These are phyloP conservation scores for Verticillium nonalfalfae DNA, from an alignment of 2,329 filamentous ascomycete species.

Conservation along the genomic window DNA sequence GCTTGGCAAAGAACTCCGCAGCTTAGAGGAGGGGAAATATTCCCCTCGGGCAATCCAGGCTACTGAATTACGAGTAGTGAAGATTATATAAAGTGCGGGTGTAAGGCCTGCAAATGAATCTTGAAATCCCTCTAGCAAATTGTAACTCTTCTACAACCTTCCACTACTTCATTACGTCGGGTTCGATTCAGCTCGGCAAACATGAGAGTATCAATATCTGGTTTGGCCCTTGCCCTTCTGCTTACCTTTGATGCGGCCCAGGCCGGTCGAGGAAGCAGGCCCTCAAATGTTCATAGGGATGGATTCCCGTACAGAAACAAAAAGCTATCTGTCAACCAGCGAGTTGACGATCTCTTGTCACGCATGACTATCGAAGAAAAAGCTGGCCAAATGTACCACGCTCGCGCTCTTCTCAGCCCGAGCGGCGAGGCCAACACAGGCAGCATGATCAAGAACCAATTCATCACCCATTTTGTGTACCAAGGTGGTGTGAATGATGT, in stretches of 20 bases:
- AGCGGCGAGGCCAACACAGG: slow-evolving; percentile 5
- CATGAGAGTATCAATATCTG: background rate
- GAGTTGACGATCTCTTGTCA: slow-evolving; percentile 34
- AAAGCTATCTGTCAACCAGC: slow-evolving; percentile 30
- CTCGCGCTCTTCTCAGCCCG: slow-evolving; percentile 18
- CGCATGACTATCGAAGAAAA: slow-evolving; percentile 41
- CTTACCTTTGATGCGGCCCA: background rate
- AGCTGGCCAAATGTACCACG: slow-evolving; percentile 38
- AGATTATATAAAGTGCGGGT: too few relatives aligned
- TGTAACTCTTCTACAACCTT: too few relatives aligned
- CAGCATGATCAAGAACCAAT: background rate
- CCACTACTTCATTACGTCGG: too few relatives aligned
- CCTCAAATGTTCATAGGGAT: background rate
- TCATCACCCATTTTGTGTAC: background rate
- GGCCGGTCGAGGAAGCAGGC: background rate
- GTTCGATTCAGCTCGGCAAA: background rate
- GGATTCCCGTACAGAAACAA: slow-evolving; percentile 17
- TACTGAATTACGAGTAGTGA: too few relatives aligned
- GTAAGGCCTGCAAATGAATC: too few relatives aligned
- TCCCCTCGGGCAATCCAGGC: too few relatives aligned
- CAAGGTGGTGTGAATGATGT: background rate
- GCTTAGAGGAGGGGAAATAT: too few relatives aligned
- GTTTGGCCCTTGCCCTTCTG: background rate
- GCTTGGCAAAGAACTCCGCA: too few relatives aligned
- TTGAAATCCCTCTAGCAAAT: too few relatives aligned